phyloP scores from a whole-genome alignment of 768 basidiomycete species.

The Naganishia vaughanmartiniae region DNA sequence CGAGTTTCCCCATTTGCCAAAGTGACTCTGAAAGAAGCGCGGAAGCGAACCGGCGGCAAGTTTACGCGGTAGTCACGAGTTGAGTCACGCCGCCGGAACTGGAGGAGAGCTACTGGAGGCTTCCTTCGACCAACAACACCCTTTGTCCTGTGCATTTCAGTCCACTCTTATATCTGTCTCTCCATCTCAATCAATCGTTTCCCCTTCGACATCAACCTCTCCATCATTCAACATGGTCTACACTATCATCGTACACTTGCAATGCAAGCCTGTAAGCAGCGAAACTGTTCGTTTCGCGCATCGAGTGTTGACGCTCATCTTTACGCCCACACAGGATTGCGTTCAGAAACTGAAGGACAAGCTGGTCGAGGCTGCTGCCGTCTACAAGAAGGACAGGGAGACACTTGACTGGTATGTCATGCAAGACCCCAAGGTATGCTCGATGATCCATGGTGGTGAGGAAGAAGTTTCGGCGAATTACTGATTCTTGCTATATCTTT shows the following conservation, averaged over 20 bases:
- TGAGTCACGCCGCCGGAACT: no score
- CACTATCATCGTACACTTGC: conserved; percentile 51
- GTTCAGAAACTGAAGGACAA: conserved; percentile 50
- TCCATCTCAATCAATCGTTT: not conserved
- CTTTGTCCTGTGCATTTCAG: no score
- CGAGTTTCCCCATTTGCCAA: no score
- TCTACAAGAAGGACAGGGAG: conserved; percentile 52
- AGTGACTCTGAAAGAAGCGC: no score
- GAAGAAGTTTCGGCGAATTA: not conserved
- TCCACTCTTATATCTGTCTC: not conserved
- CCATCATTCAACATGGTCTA: conserved; percentile 44
- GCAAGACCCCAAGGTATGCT: conserved; percentile 50
- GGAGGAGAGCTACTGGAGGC: no score
- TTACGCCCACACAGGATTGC: conserved; percentile 38
- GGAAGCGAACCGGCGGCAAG: no score
- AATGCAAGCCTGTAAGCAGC: conserved; percentile 44
- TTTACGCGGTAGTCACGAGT: no score
- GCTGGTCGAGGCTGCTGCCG: conserved; percentile 49
- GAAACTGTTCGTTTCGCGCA: not conserved
- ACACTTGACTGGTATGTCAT: conserved; percentile 53
- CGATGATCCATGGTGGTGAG: not conserved
- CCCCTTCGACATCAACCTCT: not conserved
- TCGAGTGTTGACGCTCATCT: not conserved
- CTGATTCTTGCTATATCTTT: not conserved
- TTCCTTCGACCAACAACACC: no score